Evolutionary conservation across 768 basidiomycete genomes (phyloP).

Genomic region (Pholiota molesta): DNA sequence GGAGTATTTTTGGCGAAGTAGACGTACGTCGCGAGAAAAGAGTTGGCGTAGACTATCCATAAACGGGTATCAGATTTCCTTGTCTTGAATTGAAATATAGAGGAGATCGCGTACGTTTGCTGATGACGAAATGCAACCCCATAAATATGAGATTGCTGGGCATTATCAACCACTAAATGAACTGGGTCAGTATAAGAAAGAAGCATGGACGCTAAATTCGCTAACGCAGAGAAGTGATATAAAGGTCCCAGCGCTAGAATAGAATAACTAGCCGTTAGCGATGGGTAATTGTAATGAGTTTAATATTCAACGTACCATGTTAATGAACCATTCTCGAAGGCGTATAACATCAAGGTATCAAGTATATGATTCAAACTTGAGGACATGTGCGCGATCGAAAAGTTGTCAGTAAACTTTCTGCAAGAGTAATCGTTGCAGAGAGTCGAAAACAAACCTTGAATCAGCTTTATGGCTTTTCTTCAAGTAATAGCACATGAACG

Average conservation of each 20-base stretch:
- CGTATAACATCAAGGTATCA: conserved; percentile 50
- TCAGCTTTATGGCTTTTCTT: conserved; percentile 39
- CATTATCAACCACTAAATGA: conserved; percentile 47
- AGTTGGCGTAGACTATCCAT: background rate
- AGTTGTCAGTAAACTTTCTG: background rate
- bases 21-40: background rate
- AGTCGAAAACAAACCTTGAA: conserved; percentile 31
- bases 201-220: background rate
- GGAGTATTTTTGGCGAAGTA: too few relatives aligned
- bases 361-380: conserved; percentile 49
- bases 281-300: background rate
- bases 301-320: conserved; percentile 32
- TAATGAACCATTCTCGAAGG: conserved; percentile 54
- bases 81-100: background rate
- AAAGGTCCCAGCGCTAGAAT: background rate
- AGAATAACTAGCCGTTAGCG: background rate
- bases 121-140: conserved; percentile 56
- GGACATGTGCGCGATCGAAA: background rate
- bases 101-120: conserved; percentile 41
- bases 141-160: conserved; percentile 53
- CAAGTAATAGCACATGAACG: conserved; percentile 45
- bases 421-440: too few relatives aligned
- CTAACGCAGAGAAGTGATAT: background rate
- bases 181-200: background rate
- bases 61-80: background rate